Evolutionary conservation across 2,329 filamentous ascomycete species (phyloP).

Genomic region (Nemania abortiva): DNA sequence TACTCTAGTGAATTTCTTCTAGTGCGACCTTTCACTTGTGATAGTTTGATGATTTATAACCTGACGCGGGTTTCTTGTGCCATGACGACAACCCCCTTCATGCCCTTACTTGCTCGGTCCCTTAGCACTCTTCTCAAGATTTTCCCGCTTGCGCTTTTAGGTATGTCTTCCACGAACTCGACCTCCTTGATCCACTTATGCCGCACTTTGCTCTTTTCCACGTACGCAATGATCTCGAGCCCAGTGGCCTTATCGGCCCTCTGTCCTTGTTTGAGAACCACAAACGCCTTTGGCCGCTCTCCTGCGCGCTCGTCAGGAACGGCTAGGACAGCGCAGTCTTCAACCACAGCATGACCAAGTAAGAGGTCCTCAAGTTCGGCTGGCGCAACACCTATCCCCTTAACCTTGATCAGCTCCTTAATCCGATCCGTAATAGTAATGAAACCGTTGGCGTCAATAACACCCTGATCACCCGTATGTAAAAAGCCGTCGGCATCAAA

Average conservation of each 20-base stretch:
- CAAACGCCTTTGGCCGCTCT: slow-evolving; percentile 68
- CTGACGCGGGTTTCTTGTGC: slow-evolving; percentile 50
- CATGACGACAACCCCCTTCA: slow-evolving; percentile 43
- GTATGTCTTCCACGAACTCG: slow-evolving; percentile 65
- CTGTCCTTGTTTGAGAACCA: slow-evolving; percentile 58
- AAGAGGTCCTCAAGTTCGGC: slow-evolving; percentile 73
- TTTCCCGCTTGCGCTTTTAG: slow-evolving; percentile 72
- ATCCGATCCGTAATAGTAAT: slow-evolving; percentile 71
- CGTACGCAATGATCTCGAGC: slow-evolving; percentile 61
- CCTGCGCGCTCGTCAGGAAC: slow-evolving; percentile 67
- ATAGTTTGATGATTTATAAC: slow-evolving; percentile 43
- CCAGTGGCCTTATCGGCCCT: slow-evolving; percentile 49
- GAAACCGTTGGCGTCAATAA: slow-evolving; percentile 66
- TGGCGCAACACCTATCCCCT: slow-evolving; percentile 71
- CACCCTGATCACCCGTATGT: slow-evolving; percentile 69
- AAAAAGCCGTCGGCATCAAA: slow-evolving; percentile 54
- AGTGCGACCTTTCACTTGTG: neutral
- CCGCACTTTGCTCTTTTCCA: slow-evolving; percentile 65
- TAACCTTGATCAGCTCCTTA: slow-evolving; percentile 78
- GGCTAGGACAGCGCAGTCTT: slow-evolving; percentile 68
- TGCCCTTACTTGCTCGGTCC: slow-evolving; percentile 52
- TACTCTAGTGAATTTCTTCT: too few relatives aligned
- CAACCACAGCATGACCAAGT: slow-evolving; percentile 67
- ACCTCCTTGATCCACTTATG: slow-evolving; percentile 67
- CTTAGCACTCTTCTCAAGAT: slow-evolving; percentile 67